Conservation (phyloP, 2,329 filamentous ascomycete genomes). For the Tolypocladium endophyticum region DNA sequence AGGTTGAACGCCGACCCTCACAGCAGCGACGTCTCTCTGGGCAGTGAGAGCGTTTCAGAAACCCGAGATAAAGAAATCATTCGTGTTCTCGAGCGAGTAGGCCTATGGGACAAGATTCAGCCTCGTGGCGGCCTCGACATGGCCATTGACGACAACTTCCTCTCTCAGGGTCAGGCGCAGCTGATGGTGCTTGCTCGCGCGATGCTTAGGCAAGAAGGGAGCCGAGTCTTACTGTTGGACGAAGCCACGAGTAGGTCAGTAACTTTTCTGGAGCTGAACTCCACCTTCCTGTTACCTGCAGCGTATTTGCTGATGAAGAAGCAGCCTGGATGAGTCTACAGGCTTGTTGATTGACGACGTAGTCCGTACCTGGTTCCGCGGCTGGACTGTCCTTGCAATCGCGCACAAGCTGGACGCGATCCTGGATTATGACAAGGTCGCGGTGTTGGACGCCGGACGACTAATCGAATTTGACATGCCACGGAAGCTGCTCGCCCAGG, state of each 20-base stretch:
- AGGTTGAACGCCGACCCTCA: slow-evolving; percentile 36
- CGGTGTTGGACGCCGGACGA: slow-evolving; percentile 37
- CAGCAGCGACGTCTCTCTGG: background rate
- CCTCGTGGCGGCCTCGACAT: slow-evolving; percentile 24
- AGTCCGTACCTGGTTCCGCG: slow-evolving; percentile 7
- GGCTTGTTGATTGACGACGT: slow-evolving; percentile 6
- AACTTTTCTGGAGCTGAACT: background rate
- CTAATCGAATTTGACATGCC: slow-evolving; percentile 28
- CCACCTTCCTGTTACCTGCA: background rate
- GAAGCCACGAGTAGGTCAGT: slow-evolving; percentile 25
- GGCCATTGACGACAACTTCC: slow-evolving; percentile 18
- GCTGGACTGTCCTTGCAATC: slow-evolving; percentile 34
- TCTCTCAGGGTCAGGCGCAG: slow-evolving; percentile 38
- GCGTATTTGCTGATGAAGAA: background rate
- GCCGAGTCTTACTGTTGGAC: slow-evolving; percentile 32
- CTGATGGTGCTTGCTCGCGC: slow-evolving; percentile 40
- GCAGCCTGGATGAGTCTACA: slow-evolving; percentile 9
- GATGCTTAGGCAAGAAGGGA: slow-evolving; percentile 24
- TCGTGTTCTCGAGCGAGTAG: slow-evolving; percentile 29
- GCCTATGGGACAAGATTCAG: slow-evolving; percentile 28
- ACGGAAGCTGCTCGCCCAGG: background rate
- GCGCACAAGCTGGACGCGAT: slow-evolving; percentile 25
- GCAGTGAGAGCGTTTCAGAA: background rate
- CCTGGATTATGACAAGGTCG: slow-evolving; percentile 36
- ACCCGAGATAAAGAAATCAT: slow-evolving; percentile 25